A percentile compares a stretch with the other conserved stretches of the same genome.
These are phyloP conservation scores for Arthrobotrys entomopaga DNA, from an alignment of 2,329 filamentous ascomycete genomes.

Conservation along the genomic window DNA sequence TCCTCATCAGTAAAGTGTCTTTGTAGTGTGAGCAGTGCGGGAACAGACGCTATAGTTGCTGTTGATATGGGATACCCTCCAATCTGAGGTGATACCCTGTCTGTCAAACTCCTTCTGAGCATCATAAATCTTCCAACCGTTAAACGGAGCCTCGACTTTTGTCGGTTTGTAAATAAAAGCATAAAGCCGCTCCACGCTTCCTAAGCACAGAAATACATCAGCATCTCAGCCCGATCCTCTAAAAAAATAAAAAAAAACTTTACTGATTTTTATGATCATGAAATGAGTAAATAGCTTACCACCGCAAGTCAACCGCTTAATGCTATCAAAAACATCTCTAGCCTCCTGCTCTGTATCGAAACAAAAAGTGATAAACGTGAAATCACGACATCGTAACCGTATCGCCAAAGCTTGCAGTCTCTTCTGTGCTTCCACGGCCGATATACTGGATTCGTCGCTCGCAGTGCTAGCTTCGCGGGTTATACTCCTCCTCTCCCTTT, in stretches of 20 bases:
- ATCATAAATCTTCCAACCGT: constrained; percentile 88
- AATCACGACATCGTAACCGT: constrained; percentile 88
- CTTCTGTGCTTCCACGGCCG: constrained; percentile 48
- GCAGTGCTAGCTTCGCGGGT: constrained; percentile 49
- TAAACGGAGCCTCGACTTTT: constrained; percentile 75
- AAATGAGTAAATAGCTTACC: constrained; percentile 17
- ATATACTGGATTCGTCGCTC: constrained; percentile 67
- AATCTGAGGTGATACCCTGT: constrained; percentile 81
- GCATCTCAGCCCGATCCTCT: constrained; percentile 69
- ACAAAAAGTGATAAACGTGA: constrained; percentile 91
- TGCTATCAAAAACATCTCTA: constrained; percentile 85
- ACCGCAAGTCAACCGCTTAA: constrained; percentile 73
- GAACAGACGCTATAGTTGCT: constrained; percentile 73
- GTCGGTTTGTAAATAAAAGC: constrained; percentile 86
- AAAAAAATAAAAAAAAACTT: no score
- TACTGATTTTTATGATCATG: not conserved
- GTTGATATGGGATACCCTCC: constrained; percentile 92
- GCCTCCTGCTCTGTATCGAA: constrained; percentile 79
- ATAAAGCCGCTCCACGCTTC: constrained; percentile 86
- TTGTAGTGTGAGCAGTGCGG: not conserved
- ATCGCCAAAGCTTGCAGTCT: constrained; percentile 64
- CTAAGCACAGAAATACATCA: constrained; percentile 61
- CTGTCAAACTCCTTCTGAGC: constrained; percentile 84
- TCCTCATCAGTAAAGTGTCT: not conserved
- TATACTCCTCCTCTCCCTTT: constrained; percentile 7